Percentiles rank a stretch among this genome's conserved stretches.
Evolutionary conservation across 129 eudicot genomes (phyloP).

Genomic region (Kitagawia praeruptora): DNA sequence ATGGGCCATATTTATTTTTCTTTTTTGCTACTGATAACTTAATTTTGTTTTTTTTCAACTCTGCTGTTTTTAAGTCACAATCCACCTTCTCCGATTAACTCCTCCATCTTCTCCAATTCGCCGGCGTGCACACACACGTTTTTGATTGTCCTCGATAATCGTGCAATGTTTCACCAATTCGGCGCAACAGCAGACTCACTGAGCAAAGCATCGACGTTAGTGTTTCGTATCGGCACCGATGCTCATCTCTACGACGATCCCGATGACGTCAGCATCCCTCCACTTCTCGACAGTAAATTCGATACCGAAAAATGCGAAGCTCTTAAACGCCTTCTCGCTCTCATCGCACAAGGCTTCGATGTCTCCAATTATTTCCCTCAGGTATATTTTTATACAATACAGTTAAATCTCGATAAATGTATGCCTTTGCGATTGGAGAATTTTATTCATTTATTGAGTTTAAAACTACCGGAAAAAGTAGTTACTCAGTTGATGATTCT

Average conservation of each 20-base stretch:
- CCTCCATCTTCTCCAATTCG: neutral
- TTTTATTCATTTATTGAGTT: neutral
- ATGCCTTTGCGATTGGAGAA: neutral
- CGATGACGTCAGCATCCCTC: slow-evolving; percentile 79
- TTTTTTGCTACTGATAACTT: no score
- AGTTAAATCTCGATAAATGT: no score
- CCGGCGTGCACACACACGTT: neutral
- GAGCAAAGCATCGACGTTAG: slow-evolving; percentile 84
- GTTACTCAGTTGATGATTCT: neutral
- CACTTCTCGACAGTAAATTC: slow-evolving; percentile 88
- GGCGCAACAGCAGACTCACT: slow-evolving; percentile 80
- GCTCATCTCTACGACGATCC: slow-evolving; percentile 98
- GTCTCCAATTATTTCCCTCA: slow-evolving; percentile 95
- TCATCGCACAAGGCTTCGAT: slow-evolving; percentile 92
- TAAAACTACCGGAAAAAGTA: no score
- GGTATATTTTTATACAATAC: slow-evolving; percentile 20
- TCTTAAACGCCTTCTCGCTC: slow-evolving; percentile 88
- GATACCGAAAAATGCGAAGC: slow-evolving; percentile 96
- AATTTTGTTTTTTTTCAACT: neutral
- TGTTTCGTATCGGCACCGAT: slow-evolving; percentile 94
- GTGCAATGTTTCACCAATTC: slow-evolving; percentile 69
- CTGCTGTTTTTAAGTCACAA: no score
- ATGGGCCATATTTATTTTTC: slow-evolving; percentile 32
- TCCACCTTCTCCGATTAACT: neutral
- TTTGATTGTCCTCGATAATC: neutral